Evolutionary conservation across 2,329 filamentous ascomycete genomes (phyloP), one percentile per base, ranked within the genome.

Genomic region (Zelopaecilomyces penicillatus): DNA sequence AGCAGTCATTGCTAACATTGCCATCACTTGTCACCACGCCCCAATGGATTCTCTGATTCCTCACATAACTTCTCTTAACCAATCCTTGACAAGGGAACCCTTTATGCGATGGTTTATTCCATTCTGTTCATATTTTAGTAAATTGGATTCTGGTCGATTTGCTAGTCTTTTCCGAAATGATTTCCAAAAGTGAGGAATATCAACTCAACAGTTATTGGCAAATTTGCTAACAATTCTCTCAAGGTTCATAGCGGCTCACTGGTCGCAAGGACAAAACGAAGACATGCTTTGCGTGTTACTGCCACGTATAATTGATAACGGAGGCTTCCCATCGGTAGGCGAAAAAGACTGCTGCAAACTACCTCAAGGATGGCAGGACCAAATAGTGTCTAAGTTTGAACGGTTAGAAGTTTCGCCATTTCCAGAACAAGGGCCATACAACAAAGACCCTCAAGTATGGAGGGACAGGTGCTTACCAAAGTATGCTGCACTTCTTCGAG

Each of bases 121-220:
- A 0, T 95, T 97, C 63, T 96, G 88, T 64, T 83, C 83, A 10
- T 82, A 87, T 42, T 82, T 93, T 53, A 83, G 87, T 0, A 77
- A 87, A 43, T 70, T 94, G 32, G 82, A 89, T 38, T 61, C 75
- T 2, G 77, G 83, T 43, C 77, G 86, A 34, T 98, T 97, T 58
- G 77, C 81, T 43, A 82, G 80, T 51, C 70, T 96, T n/a, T 75
- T 95, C 30, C 71, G 90, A 6, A 83, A 80, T 33, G 82, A 86
- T 46, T 89, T 97, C 54, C 87, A 94, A 62, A 87, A 79, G 77
- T 87, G 19, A 19, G 19, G 19, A 66, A 61, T 67, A 37, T n/a
- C 28, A 10, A 35, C 4, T 4, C 42, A 39, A 55, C 63, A 45
- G 63, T 42, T 29, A 10, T 7, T 6, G 26, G 5, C 7, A 7